A percentile compares a stretch with the other conserved stretches of the same genome.
These are phyloP conservation scores for Vitis hybrid DNA, from an alignment of 177 flowering plant species.

Conservation along the genomic window DNA sequence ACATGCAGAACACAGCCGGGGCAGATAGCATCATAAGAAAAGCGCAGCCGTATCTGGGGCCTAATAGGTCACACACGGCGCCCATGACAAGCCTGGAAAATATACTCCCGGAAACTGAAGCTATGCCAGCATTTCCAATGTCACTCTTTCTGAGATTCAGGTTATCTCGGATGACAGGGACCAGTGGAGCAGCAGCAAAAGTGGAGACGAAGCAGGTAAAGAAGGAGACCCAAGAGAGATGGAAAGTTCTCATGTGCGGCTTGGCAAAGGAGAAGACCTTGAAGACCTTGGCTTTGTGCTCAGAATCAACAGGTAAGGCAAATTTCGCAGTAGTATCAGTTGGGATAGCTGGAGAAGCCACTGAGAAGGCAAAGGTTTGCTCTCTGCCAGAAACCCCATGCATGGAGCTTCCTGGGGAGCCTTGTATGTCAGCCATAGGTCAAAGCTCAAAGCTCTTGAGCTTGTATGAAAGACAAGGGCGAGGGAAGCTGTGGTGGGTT, in stretches of 20 bases:
- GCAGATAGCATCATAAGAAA: constrained; percentile 61
- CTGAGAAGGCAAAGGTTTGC: constrained; percentile 36
- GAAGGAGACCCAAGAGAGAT: constrained; percentile 83
- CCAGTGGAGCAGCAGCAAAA: constrained; percentile 79
- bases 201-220: constrained; percentile 75
- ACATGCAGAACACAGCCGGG: constrained; percentile 66
- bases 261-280: constrained; percentile 56
- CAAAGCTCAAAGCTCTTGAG: no score
- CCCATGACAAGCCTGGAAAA: constrained; percentile 78
- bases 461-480: no score
- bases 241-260: constrained; percentile 86
- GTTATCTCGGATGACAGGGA: constrained; percentile 82
- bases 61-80: constrained; percentile 67
- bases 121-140: constrained; percentile 72
- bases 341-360: constrained; percentile 25
- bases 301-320: constrained; percentile 59
- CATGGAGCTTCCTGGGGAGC: constrained; percentile 10
- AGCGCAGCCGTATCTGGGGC: constrained; percentile 70
- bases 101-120: constrained; percentile 77
- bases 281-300: constrained; percentile 76
- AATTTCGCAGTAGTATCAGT: constrained; percentile 17
- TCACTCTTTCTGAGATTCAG: constrained; percentile 60
- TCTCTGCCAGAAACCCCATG: constrained; percentile 43
- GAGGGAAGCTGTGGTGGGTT: no score
- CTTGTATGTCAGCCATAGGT: no score